phyloP scores from a whole-genome alignment of 257 asterid species.

The Galeopsis tetrahit region DNA sequence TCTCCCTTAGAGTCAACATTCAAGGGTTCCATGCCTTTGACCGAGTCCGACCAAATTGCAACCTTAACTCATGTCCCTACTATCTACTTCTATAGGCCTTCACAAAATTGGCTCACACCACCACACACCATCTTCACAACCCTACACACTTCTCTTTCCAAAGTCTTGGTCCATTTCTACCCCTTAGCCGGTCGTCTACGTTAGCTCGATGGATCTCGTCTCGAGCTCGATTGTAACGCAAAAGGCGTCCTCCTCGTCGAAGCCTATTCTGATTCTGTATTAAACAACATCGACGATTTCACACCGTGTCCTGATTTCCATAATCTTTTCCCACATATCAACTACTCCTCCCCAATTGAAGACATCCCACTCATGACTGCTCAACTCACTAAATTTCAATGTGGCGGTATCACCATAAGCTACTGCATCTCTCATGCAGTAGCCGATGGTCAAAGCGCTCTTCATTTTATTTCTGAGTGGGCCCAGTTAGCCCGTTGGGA shows the following conservation, averaged over 20 bases:
- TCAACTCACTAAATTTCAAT: constrained; percentile 55
- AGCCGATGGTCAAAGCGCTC: constrained; percentile 62
- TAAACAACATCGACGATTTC: neutral
- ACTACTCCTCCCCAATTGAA: constrained; percentile 45
- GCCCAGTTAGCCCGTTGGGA: constrained; percentile 56
- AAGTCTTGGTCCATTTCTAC: constrained; percentile 7
- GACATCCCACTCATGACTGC: constrained; percentile 51
- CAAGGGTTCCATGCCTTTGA: constrained; percentile 1
- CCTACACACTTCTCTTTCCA: neutral
- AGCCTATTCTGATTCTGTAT: neutral
- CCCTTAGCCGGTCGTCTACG: neutral
- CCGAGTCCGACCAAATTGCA: neutral
- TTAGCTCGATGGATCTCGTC: constrained; percentile 1
- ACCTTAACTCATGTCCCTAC: constrained; percentile 11
- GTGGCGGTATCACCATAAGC: constrained; percentile 63
- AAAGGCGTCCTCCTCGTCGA: constrained; percentile 4
- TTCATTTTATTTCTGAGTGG: constrained; percentile 65
- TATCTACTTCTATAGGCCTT: neutral
- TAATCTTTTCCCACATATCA: constrained; percentile 42
- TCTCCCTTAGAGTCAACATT: neutral
- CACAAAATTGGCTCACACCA: constrained; percentile 13
- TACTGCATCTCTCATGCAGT: constrained; percentile 54
- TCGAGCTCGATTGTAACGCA: neutral
- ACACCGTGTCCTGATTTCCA: neutral
- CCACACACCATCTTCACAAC: neutral